Evolutionary conservation across 2,329 filamentous ascomycete genomes (phyloP).

Genomic region (Diaporthe nobilis): DNA sequence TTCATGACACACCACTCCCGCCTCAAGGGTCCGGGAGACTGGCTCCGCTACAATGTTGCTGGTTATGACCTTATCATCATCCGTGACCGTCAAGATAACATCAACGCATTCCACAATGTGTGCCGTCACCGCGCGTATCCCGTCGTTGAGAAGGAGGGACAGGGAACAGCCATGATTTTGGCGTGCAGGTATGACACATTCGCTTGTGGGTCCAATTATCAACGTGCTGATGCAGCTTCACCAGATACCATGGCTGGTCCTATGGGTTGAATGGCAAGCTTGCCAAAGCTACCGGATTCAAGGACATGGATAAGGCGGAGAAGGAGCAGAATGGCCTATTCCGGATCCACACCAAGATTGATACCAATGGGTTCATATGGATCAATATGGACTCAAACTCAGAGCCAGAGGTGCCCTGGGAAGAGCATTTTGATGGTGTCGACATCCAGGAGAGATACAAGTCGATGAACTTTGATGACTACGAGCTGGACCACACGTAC

Average conservation of each 20-base stretch:
- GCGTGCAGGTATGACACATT: conserved; percentile 59
- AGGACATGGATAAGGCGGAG: conserved; percentile 54
- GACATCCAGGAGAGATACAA: conserved; percentile 45
- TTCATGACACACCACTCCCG: conserved; percentile 52
- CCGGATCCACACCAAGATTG: conserved; percentile 60
- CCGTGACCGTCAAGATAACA: conserved; percentile 50
- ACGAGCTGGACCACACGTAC: conserved; percentile 50
- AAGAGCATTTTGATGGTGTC: conserved; percentile 55
- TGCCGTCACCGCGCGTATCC: conserved; percentile 60
- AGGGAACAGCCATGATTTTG: conserved; percentile 55
- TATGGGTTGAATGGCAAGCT: conserved; percentile 58
- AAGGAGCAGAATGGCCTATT: conserved; percentile 61
- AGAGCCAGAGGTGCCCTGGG: conserved; percentile 57
- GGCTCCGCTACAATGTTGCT: conserved; percentile 51
- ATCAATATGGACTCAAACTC: conserved; percentile 59
- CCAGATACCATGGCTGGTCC: conserved; percentile 51
- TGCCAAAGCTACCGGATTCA: conserved; percentile 58
- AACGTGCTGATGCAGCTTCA: background rate
- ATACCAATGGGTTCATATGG: conserved; percentile 63
- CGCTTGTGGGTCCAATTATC: background rate
- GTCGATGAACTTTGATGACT: conserved; percentile 47
- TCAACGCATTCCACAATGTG: conserved; percentile 59
- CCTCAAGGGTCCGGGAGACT: conserved; percentile 55
- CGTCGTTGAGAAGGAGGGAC: conserved; percentile 54
- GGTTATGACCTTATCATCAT: conserved; percentile 57